These are phyloP conservation scores for Alisma plantagoaquatica DNA, from an alignment of 106 monocot genomes.

Conservation along the genomic window DNA sequence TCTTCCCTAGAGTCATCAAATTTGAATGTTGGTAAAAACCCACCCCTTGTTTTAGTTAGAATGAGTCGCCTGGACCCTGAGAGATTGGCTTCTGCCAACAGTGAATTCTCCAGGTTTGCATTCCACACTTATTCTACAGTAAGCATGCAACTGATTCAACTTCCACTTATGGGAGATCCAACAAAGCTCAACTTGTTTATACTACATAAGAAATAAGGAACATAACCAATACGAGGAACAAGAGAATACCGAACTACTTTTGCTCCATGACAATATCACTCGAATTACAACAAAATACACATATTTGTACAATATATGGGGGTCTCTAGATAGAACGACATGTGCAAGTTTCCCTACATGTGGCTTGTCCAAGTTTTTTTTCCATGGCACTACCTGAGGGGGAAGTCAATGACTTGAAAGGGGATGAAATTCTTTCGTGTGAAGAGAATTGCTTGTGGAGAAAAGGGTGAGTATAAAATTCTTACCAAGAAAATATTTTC, in stretches of 20 bases:
- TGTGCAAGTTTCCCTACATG: too few relatives aligned
- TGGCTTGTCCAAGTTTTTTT: too few relatives aligned
- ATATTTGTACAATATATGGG: too few relatives aligned
- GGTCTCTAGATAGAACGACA: too few relatives aligned
- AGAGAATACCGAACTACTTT: not conserved
- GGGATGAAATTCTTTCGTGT: too few relatives aligned
- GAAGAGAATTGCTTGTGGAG: too few relatives aligned
- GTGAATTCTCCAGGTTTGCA: constrained; percentile 1
- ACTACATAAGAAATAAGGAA: not conserved
- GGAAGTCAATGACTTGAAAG: too few relatives aligned
- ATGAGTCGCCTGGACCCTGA: constrained; percentile 7
- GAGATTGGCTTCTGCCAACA: constrained; percentile 14
- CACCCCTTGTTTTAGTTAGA: constrained; percentile 15
- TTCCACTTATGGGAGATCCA: constrained; percentile 16
- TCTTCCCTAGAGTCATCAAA: not conserved
- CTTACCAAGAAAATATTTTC: too few relatives aligned
- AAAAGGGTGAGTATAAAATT: too few relatives aligned
- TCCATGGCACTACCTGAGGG: too few relatives aligned
- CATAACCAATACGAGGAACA: not conserved
- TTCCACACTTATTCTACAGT: constrained; percentile 7
- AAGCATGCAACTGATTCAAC: constrained; percentile 17
- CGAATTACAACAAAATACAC: not conserved
- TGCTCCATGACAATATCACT: not conserved
- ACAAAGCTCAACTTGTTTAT: constrained; percentile 1
- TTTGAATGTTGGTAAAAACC: constrained; percentile 13